Evolutionary conservation across 148 eudicot genomes (phyloP), one percentile per base, ranked within the genome.

Genomic region (Nepenthes mirabilis): DNA sequence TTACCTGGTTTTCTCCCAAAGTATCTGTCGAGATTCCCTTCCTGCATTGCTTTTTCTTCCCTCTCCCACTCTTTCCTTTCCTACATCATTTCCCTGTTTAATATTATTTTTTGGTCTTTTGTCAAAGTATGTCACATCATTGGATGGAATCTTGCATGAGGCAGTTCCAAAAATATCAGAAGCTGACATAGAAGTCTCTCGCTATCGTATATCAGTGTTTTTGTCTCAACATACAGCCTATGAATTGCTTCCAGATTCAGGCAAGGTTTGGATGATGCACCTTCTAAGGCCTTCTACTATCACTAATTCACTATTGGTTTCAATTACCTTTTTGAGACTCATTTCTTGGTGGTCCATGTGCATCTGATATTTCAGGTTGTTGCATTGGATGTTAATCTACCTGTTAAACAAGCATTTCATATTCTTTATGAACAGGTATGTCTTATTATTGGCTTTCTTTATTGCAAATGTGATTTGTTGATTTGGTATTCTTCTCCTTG

Each of bases 361-460:
- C 33, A 35, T 66, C 49, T 52, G 62, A 56, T 36, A 33, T 47
- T 70, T 64, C 72, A 91, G 97, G 90, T 91, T 49, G 79, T 87
- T 72, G 93, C 87, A 36, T 74, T 91, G 73, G 97, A 91, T 61
- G 78, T 87, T 43, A 72, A 83, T 64, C 69, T 91, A 73, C 97
- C 97, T 52, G 95, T 91, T 67, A 91, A 88, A 72, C 97, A 91
- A 72, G 97, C 97, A 58, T 91, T 91, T 69, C 95, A 91, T 60
- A 72, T 91, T 67, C 91, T 91, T 36, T 78, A 91, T 73, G 97
- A 91, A 71, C 97, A 91, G 97, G 97, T 91, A 74, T 36, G 10
- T 34, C 52, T 45, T 34, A 55, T 34, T 47, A 1, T 43, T 60
- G 5, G 6, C 36, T 51, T 62, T 51, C 33, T 5, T 34, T 32